phyloP scores from a whole-genome alignment of 148 eudicot genomes.

The Vaccinium myrtillus region DNA sequence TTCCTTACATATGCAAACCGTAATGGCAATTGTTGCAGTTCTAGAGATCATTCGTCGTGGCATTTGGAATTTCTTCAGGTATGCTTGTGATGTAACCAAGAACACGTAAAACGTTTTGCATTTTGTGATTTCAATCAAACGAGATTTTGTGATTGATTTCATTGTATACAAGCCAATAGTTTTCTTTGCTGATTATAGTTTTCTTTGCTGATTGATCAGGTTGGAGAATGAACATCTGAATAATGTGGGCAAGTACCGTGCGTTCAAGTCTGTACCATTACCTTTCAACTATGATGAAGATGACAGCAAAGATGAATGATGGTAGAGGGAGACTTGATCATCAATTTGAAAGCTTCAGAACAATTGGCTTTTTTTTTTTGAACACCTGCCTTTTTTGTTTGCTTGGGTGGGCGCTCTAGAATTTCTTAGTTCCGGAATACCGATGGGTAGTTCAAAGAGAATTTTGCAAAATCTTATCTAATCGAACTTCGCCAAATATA shows the following conservation, averaged over 20 bases:
- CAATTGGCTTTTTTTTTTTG: background rate
- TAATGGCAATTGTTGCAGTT: conserved; percentile 53
- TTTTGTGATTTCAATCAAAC: background rate
- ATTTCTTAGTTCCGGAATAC: too few relatives aligned
- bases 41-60: conserved; percentile 86
- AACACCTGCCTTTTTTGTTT: background rate
- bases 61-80: conserved; percentile 95
- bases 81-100: background rate
- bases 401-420: too few relatives aligned
- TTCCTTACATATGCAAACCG: conserved; percentile 40
- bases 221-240: conserved; percentile 10
- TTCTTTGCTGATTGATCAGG: conserved; percentile 5
- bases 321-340: background rate
- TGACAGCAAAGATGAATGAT: background rate
- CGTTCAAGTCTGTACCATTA: background rate
- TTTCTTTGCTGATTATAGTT: background rate
- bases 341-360: background rate
- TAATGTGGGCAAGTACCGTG: background rate
- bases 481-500: too few relatives aligned
- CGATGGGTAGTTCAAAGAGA: too few relatives aligned
- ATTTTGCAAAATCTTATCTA: too few relatives aligned
- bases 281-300: conserved; percentile 6
- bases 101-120: background rate
- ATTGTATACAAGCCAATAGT: background rate
- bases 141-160: background rate